Evolutionary conservation across 192 early-diverging fungal species (phyloP), one percentile per base, ranked within the genome.

Genomic region (Backusella morwellensis): DNA sequence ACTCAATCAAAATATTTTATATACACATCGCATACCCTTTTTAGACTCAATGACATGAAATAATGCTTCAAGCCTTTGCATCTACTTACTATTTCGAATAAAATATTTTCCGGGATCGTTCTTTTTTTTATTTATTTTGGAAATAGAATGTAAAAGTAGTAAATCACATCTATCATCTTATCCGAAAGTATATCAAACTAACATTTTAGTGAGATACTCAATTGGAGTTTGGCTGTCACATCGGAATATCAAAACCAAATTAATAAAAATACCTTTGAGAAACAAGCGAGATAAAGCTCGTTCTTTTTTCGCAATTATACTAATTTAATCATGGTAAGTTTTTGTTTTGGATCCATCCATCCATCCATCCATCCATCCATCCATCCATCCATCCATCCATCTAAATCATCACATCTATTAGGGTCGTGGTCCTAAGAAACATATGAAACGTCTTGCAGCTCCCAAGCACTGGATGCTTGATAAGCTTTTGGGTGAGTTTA

Each of bases 391-490:
- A 68, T 47, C 42, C 74, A 75, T 75, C 74, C 74, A 75, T 68
- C 74, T 47, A 75, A 41, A 38, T 11, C 11, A 6, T 44, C 17
- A 68, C 44, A 34, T 35, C 17, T 0, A 54, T 68, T 70, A 79
- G 78, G 76, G 69, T 77, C 78, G 78, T 70, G 98, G 98, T 86
- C 97, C 96, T 75, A 97, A 96, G 91, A 98, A 99, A 93, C 98
- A 99, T 89, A 91, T 99, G 92, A 99, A 99, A 95, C 96, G 98
- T 81, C 94, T 99, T 79, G 89, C 88, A 82, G 96, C 97, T 69
- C 98, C 98, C 87, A 96, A 96, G 92, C 97, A 99, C 93, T 99
- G 98, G 98, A 98, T 99, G 96, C 93, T 99, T 84, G 97, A 99
- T 96, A 99, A 99, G 88, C 94, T 99, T 79, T 96, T 96, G 87